Percentiles rank a stretch among this genome's conserved stretches.
Conservation (phyloP, 306 rosid species). For the Betula pendula region DNA sequence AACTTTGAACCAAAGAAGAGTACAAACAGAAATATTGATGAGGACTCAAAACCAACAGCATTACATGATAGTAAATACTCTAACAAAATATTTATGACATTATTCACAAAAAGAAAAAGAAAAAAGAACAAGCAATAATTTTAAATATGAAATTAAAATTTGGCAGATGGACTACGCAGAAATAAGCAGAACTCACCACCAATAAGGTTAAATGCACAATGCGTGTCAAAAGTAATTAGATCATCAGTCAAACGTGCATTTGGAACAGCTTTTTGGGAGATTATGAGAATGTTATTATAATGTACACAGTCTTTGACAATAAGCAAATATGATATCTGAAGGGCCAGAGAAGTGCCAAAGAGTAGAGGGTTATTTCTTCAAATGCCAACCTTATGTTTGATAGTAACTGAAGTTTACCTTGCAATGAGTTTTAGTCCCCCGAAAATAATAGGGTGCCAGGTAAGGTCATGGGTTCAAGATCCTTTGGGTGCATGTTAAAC, state of each 20-base stretch:
- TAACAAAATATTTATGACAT: background rate
- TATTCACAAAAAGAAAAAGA: background rate
- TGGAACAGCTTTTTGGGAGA: background rate
- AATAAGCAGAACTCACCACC: background rate
- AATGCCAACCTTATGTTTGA: too few species aligned
- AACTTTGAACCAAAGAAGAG: constrained; percentile 6
- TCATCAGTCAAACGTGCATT: background rate
- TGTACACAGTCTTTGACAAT: background rate
- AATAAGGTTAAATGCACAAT: background rate
- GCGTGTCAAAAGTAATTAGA: constrained; percentile 1
- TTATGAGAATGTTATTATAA: background rate
- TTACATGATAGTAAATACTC: background rate
- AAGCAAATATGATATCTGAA: background rate
- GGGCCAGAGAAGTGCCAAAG: background rate
- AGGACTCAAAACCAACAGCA: constrained; percentile 1
- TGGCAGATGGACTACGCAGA: background rate
- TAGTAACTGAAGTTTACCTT: too few species aligned
- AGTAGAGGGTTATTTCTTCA: too few species aligned
- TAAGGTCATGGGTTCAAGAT: too few species aligned
- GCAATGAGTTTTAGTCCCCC: too few species aligned
- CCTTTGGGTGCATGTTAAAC: too few species aligned
- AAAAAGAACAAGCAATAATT: background rate
- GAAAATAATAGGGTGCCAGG: too few species aligned
- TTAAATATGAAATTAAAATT: background rate
- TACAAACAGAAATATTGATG: background rate